A percentile compares a stretch with the other conserved stretches of the same genome.
phyloP scores from a whole-genome alignment of 805 yeast species.

The Candida nitratophila region DNA sequence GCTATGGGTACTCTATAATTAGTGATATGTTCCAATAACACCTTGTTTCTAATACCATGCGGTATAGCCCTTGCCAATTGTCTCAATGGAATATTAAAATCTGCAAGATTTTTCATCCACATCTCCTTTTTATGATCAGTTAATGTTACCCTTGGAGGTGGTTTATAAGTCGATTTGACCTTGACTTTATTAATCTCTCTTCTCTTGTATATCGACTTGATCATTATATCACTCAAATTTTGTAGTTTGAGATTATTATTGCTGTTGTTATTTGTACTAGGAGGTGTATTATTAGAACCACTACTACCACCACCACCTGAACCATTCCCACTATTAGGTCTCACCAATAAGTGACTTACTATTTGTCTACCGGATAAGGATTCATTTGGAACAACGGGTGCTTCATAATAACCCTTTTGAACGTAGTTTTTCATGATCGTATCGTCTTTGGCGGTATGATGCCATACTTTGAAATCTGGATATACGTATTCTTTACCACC shows the following conservation, averaged over 20 bases:
- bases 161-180: slow-evolving; percentile 52
- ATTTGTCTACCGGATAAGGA: slow-evolving; percentile 61
- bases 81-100: slow-evolving; percentile 56
- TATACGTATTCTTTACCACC: slow-evolving; percentile 24
- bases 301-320: too few relatives aligned
- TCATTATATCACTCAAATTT: slow-evolving; percentile 42
- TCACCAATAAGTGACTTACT: slow-evolving; percentile 27
- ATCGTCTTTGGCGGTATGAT: slow-evolving; percentile 49
- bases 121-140: slow-evolving; percentile 80
- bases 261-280: slow-evolving; percentile 6
- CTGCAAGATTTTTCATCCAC: slow-evolving; percentile 80
- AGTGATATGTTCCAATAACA: slow-evolving; percentile 67
- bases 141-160: slow-evolving; percentile 85
- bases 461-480: slow-evolving; percentile 75
- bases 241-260: slow-evolving; percentile 23
- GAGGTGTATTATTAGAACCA: slow-evolving; percentile 8
- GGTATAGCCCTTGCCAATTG: slow-evolving; percentile 76
- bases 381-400: slow-evolving; percentile 59
- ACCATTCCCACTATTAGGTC: slow-evolving; percentile 1
- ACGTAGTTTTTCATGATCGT: slow-evolving; percentile 45
- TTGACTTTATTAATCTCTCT: slow-evolving; percentile 37
- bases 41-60: slow-evolving; percentile 76
- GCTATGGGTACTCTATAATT: slow-evolving; percentile 59
- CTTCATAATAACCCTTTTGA: slow-evolving; percentile 66
- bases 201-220: slow-evolving; percentile 41